These are phyloP conservation scores for Leccinum huronense DNA, from an alignment of 1,284 basidiomycete genomes.

Conservation along the genomic window DNA sequence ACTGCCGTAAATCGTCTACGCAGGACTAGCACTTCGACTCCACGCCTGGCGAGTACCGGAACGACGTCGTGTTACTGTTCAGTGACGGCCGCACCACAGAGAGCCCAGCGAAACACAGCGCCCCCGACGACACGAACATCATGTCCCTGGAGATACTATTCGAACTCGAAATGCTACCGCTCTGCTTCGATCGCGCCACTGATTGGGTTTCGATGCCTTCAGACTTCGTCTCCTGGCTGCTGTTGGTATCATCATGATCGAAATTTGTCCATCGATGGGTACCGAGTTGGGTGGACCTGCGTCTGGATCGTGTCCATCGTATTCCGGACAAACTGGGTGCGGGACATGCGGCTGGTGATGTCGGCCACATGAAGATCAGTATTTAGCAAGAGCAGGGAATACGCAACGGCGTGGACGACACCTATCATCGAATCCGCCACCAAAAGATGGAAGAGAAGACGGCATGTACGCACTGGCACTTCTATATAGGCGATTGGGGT, in stretches of 20 bases:
- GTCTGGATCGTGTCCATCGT: slow-evolving; percentile 83
- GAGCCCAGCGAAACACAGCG: slow-evolving; percentile 36
- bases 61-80: slow-evolving; percentile 38
- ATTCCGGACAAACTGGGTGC: slow-evolving; percentile 91
- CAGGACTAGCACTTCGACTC: slow-evolving; percentile 39
- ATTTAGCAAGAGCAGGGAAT: slow-evolving; percentile 92
- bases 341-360: slow-evolving; percentile 85
- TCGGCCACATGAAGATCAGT: slow-evolving; percentile 98
- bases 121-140: slow-evolving; percentile 43
- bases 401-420: slow-evolving; percentile 90
- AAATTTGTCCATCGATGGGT: slow-evolving; percentile 59
- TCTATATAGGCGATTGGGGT: slow-evolving; percentile 77
- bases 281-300: slow-evolving; percentile 58
- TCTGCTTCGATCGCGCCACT: slow-evolving; percentile 59
- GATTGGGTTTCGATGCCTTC: slow-evolving; percentile 48
- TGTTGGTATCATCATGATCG: slow-evolving; percentile 65
- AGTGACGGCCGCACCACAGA: slow-evolving; percentile 37
- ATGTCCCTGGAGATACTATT: slow-evolving; percentile 65
- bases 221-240: slow-evolving; percentile 50
- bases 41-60: slow-evolving; percentile 42
- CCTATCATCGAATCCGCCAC: slow-evolving; percentile 44
- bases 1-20: slow-evolving; percentile 53
- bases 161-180: slow-evolving; percentile 81
- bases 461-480: slow-evolving; percentile 63
- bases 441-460: slow-evolving; percentile 12